Percentiles rank a stretch among this genome's conserved stretches.
These are phyloP conservation scores for Collariella sp. DNA, from an alignment of 495 filamentous ascomycete genomes.

Conservation along the genomic window DNA sequence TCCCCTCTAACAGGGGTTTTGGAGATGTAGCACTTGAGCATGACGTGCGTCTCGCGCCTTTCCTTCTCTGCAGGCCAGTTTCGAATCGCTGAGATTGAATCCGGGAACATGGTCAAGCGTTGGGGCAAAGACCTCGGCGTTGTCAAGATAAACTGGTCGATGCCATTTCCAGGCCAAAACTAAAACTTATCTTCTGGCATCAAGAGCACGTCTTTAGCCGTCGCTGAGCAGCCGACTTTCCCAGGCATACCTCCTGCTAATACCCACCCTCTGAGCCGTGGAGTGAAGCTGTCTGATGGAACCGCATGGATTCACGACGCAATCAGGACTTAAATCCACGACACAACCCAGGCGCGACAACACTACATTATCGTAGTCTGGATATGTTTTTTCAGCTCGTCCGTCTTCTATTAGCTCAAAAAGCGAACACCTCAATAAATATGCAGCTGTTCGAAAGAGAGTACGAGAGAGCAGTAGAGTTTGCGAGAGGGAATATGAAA, in stretches of 20 bases:
- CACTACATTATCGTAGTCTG: constrained; percentile 36
- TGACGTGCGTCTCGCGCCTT: constrained; percentile 64
- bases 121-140: constrained; percentile 56
- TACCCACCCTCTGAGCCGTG: constrained; percentile 41
- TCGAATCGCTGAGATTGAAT: constrained; percentile 46
- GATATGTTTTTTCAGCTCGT: constrained; percentile 28
- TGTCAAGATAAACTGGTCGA: constrained; percentile 61
- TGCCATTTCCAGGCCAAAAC: constrained; percentile 45
- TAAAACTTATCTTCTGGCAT: constrained; percentile 53
- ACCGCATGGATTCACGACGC: constrained; percentile 61
- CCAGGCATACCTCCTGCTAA: too few relatives aligned
- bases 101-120: constrained; percentile 48
- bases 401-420: constrained; percentile 20
- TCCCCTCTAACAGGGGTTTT: constrained; percentile 47
- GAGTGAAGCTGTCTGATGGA: constrained; percentile 59
- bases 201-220: constrained; percentile 48
- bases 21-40: constrained; percentile 50
- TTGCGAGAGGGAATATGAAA: too few relatives aligned
- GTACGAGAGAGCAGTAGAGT: too few relatives aligned
- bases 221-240: constrained; percentile 52
- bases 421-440: background rate
- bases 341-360: constrained; percentile 48
- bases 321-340: too few relatives aligned
- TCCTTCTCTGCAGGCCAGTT: constrained; percentile 56
- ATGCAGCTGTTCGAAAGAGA: too few relatives aligned